Evolutionary conservation across 495 filamentous ascomycete species (phyloP).

Genomic region (Saxophila tyrrhenica): DNA sequence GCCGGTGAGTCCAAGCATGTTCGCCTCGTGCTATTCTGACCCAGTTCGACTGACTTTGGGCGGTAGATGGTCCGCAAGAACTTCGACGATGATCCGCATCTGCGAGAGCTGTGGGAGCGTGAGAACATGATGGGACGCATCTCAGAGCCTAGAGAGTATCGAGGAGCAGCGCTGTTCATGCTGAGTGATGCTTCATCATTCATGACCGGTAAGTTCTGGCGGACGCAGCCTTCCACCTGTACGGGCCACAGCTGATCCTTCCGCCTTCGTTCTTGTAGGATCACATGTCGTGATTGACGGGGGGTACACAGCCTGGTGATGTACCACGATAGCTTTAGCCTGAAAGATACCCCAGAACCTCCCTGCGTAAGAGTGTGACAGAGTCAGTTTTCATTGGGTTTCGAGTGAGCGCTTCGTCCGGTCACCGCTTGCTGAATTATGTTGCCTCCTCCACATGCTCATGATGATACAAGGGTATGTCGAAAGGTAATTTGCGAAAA

Average conservation of each 20-base stretch:
- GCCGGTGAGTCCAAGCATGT: conserved; percentile 24
- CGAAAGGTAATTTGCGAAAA: neutral
- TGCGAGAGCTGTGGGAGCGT: conserved; percentile 48
- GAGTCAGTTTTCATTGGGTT: no score
- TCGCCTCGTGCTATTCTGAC: no score
- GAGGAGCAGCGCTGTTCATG: conserved; percentile 49
- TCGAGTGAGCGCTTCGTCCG: no score
- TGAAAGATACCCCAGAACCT: no score
- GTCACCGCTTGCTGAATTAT: no score
- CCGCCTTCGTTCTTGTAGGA: no score
- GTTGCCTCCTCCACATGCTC: no score
- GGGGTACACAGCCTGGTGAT: conserved; percentile 19
- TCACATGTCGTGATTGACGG: conserved; percentile 43
- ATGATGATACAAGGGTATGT: neutral
- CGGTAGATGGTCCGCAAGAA: conserved; percentile 50
- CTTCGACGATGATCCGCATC: conserved; percentile 51
- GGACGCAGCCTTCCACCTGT: no score
- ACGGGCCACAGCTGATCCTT: no score
- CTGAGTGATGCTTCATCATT: conserved; percentile 57
- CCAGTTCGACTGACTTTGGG: neutral
- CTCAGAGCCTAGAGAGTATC: conserved; percentile 40
- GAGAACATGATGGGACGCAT: conserved; percentile 45
- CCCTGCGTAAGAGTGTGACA: no score
- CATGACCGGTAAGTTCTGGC: conserved; percentile 66
- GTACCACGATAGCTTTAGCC: no score